Base-by-base conservation (phyloP, 305 asterid species). In the Withania somnifera region DNA sequence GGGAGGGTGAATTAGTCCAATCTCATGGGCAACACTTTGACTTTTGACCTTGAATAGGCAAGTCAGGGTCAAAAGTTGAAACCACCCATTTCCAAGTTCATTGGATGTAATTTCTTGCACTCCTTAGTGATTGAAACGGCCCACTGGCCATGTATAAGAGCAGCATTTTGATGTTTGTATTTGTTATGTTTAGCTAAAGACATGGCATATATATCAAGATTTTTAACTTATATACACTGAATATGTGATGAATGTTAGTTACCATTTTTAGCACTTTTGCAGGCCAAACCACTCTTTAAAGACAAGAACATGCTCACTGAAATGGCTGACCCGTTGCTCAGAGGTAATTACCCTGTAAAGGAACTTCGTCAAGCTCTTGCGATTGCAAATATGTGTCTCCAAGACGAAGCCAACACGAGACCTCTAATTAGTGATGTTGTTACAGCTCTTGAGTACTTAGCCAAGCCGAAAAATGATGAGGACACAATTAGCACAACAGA, bases 341-440 rank as follows among this genome's bases (percentile, higher is more conserved):
- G 85, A 82, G 97, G 93, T 42, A 87, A 89, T 36, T 94, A 88
- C 86, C 98, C 97, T 0, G 71, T 79, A 64, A 93, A 90, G 81
- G 89, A 93, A 13, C 85, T 95, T 42, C 85, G 86, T 84, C 98
- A 95, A 83, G 98, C 98, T 61, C 84, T 95, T 17, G 97, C 97
- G 0, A 84, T 94, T 19, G 97, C 97, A 67, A 90, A 95, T 10
- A 94, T 92, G 97, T 94, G 99, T 81, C 89, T 95, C n/a, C 99
- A 95, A 84, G 98, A 90, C 6, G 98, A 95, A 88, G 91, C 97
- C 54, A 78, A 73, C 84, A 94, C 97, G 0, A 87, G 98, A 36
- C 98, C 99, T 85, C 86, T 94, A 6, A 95, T 95, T 42, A 88
- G 94, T 47, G 99, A 95, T 63, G 93, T 95, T 26, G 99, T 92